Conservation (phyloP, 768 basidiomycete species). For the Russula vinacea region DNA sequence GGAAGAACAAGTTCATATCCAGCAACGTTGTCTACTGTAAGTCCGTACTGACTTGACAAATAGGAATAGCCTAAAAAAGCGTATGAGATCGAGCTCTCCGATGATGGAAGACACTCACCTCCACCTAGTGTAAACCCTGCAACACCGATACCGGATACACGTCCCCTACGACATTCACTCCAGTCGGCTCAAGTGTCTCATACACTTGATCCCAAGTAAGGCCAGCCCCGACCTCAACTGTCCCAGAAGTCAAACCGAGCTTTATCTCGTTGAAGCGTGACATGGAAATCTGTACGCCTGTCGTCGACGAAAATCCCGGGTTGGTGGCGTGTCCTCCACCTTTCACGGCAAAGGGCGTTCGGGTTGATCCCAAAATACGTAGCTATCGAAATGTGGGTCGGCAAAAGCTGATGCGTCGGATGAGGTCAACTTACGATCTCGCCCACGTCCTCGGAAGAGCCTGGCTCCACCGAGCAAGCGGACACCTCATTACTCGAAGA, state of each 20-base stretch:
- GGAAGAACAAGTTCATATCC: slow-evolving; percentile 35
- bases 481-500: slow-evolving; percentile 15
- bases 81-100: slow-evolving; percentile 4
- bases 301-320: slow-evolving; percentile 1
- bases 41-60: slow-evolving; percentile 35
- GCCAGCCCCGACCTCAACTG: slow-evolving; percentile 11
- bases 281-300: neutral
- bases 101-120: slow-evolving; percentile 15
- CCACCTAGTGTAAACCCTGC: slow-evolving; percentile 14
- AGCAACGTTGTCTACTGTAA: slow-evolving; percentile 38
- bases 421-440: slow-evolving; percentile 16
- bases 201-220: slow-evolving; percentile 4
- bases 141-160: neutral
- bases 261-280: neutral
- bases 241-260: neutral
- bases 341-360: neutral
- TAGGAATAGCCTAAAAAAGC: slow-evolving; percentile 34
- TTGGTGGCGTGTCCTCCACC: neutral
- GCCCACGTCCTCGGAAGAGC: slow-evolving; percentile 24
- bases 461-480: slow-evolving; percentile 27
- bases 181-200: neutral
- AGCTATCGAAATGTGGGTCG: neutral
- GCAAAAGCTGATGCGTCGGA: slow-evolving; percentile 4
- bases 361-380: neutral
- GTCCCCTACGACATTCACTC: slow-evolving; percentile 2